Percentiles rank a stretch among this genome's conserved stretches.
phyloP scores from a whole-genome alignment of 148 eudicot genomes.

The Agrostemma githago region DNA sequence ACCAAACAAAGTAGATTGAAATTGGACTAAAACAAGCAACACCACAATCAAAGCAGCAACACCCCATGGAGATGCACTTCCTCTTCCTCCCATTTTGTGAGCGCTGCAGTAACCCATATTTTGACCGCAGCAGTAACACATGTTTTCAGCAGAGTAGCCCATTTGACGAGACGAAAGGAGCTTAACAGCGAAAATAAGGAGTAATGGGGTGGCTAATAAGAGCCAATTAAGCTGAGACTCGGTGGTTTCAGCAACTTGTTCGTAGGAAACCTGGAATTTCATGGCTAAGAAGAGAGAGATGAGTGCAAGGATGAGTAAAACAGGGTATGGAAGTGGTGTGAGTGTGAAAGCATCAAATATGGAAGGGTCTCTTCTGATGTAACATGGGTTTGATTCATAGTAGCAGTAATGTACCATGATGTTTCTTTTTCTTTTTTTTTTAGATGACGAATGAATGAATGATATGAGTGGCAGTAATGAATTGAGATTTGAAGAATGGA shows the following conservation, averaged over 20 bases:
- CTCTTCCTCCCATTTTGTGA: slow-evolving; percentile 21
- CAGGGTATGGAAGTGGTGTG: slow-evolving; percentile 72
- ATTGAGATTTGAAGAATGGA: background rate
- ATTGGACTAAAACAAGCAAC: slow-evolving; percentile 55
- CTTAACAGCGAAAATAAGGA: slow-evolving; percentile 41
- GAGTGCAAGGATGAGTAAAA: slow-evolving; percentile 48
- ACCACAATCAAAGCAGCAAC: slow-evolving; percentile 63
- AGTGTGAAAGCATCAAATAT: slow-evolving; percentile 54
- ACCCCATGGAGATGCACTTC: slow-evolving; percentile 65
- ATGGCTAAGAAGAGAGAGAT: slow-evolving; percentile 49
- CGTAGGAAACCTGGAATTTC: slow-evolving; percentile 48
- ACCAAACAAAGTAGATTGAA: slow-evolving; percentile 49
- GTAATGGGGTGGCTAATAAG: slow-evolving; percentile 49
- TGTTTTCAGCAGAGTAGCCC: background rate
- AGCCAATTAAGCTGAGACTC: slow-evolving; percentile 59
- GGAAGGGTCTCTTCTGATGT: slow-evolving; percentile 30
- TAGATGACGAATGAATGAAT: background rate
- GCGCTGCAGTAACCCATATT: slow-evolving; percentile 17
- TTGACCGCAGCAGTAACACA: slow-evolving; percentile 13
- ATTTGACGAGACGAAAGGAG: slow-evolving; percentile 44
- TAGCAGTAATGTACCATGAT: slow-evolving; percentile 8
- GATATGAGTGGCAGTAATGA: background rate
- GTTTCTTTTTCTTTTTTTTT: background rate
- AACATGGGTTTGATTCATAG: slow-evolving; percentile 1
- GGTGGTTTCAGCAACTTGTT: slow-evolving; percentile 43